phyloP scores from a whole-genome alignment of 371 early-diverging fungal genomes.

The Lichtheimia ornata region DNA sequence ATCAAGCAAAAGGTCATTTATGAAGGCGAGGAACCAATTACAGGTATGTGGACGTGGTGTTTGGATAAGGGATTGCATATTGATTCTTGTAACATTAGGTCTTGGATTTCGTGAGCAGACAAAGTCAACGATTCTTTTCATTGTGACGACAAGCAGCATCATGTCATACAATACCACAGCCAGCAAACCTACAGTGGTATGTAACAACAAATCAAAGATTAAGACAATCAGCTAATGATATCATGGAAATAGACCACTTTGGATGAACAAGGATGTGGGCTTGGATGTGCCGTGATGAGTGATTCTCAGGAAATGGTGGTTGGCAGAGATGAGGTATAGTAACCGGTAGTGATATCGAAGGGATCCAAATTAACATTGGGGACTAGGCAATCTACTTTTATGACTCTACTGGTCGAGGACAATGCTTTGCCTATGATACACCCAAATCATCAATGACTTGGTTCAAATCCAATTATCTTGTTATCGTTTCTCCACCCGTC shows the following conservation, averaged over 20 bases:
- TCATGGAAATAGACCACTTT: conserved; percentile 56
- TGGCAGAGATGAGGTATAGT: conserved; percentile 74
- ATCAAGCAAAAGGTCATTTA: conserved; percentile 81
- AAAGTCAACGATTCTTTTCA: conserved; percentile 67
- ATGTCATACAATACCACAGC: conserved; percentile 69
- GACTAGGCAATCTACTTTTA: conserved; percentile 85
- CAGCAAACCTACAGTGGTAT: conserved; percentile 53
- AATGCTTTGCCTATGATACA: conserved; percentile 89
- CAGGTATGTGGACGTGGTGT: conserved; percentile 49
- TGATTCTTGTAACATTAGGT: conserved; percentile 29
- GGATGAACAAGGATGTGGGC: conserved; percentile 83
- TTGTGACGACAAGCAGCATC: conserved; percentile 72
- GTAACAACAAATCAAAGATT: background rate
- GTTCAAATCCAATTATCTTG: conserved; percentile 76
- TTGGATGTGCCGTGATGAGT: conserved; percentile 78
- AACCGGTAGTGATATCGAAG: too few species aligned
- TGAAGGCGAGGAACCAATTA: conserved; percentile 83
- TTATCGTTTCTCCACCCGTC: conserved; percentile 70
- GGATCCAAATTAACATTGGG: background rate
- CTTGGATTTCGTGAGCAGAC: conserved; percentile 80
- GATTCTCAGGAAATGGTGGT: conserved; percentile 80
- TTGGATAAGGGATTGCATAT: background rate
- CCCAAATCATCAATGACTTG: conserved; percentile 75
- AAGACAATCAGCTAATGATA: background rate
- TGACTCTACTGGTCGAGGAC: conserved; percentile 88